These are phyloP conservation scores for Salix arbutifolia DNA, from an alignment of 345 rosid species.

Conservation along the genomic window DNA sequence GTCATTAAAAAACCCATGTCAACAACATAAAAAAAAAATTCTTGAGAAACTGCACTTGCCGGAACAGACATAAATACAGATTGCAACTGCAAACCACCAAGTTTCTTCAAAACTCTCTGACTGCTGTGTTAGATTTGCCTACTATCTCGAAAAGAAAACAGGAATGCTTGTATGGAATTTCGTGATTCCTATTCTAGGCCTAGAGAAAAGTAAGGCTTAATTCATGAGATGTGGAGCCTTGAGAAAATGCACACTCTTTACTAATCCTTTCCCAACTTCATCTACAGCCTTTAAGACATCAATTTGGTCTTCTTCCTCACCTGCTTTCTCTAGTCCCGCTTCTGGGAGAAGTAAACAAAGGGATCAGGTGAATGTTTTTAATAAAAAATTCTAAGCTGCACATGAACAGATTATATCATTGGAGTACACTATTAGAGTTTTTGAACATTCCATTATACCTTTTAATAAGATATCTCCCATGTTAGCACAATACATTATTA, in stretches of 20 bases:
- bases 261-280: slow-evolving; percentile 81
- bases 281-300: slow-evolving; percentile 54
- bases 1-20: too few species aligned
- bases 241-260: slow-evolving; percentile 57
- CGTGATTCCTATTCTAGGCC: background rate
- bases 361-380: background rate
- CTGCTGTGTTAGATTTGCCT: background rate
- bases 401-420: background rate
- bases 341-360: slow-evolving; percentile 37
- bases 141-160: background rate
- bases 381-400: background rate
- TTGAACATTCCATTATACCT: slow-evolving; percentile 40
- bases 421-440: background rate
- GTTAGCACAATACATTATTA: slow-evolving; percentile 51
- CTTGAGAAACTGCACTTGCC: too few species aligned
- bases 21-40: too few species aligned
- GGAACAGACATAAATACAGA: background rate
- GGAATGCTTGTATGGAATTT: background rate
- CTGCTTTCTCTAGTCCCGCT: slow-evolving; percentile 54
- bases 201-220: background rate
- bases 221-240: slow-evolving; percentile 44
- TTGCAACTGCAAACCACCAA: background rate
- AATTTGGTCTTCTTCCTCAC: slow-evolving; percentile 38
- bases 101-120: background rate
- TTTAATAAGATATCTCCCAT: slow-evolving; percentile 53